Percentiles rank a stretch among this genome's conserved stretches.
Evolutionary conservation across 441 rosid species (phyloP).

Genomic region (Erodium texanum): DNA sequence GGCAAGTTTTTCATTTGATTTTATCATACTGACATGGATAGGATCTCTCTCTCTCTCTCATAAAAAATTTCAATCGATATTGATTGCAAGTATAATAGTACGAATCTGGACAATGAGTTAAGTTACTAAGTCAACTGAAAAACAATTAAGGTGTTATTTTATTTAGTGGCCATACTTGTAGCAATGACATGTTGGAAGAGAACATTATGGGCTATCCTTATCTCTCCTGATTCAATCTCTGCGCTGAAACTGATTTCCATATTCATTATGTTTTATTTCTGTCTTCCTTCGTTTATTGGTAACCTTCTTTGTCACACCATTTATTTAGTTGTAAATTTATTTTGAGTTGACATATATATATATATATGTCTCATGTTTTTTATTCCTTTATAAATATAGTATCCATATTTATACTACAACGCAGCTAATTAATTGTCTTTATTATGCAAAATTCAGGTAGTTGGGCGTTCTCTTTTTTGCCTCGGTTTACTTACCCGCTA

Average conservation of each 20-base stretch:
- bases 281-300: background rate
- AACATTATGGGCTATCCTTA: background rate
- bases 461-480: constrained; percentile 92
- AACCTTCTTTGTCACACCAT: background rate
- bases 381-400: background rate
- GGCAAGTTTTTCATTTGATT: too few species aligned
- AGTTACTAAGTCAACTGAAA: too few species aligned
- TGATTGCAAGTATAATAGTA: too few species aligned
- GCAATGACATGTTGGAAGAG: background rate
- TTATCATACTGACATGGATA: too few species aligned
- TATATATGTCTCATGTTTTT: background rate
- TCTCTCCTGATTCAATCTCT: background rate
- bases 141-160: too few species aligned
- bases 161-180: too few species aligned
- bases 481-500: constrained; percentile 97
- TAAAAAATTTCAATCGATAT: too few species aligned
- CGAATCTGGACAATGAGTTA: too few species aligned
- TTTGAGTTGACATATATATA: background rate
- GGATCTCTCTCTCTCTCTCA: too few species aligned
- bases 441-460: constrained; percentile 43
- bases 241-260: too few species aligned
- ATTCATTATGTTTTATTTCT: background rate
- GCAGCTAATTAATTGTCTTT: background rate
- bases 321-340: background rate
- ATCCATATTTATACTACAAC: background rate